phyloP scores from a whole-genome alignment of 2,329 filamentous ascomycete species.

The Nemania sp. region DNA sequence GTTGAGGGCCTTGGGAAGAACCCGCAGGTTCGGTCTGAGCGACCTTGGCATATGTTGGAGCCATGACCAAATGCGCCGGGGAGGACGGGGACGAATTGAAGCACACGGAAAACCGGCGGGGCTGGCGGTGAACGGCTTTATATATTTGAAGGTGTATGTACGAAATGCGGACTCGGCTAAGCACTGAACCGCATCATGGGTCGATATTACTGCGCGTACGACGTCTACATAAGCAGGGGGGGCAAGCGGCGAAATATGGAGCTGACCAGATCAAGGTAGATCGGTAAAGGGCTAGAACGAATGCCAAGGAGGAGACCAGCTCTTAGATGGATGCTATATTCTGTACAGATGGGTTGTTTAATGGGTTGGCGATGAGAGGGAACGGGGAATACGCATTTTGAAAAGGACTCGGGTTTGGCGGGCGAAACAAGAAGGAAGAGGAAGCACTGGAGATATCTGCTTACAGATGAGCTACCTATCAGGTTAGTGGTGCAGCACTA shows the following conservation, averaged over 20 bases:
- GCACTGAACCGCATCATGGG: slow-evolving; percentile 40
- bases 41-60: slow-evolving; percentile 62
- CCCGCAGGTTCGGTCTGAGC: slow-evolving; percentile 54
- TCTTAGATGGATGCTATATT: slow-evolving; percentile 32
- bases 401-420: not conserved
- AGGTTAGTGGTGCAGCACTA: slow-evolving; percentile 5
- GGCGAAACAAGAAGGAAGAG: not conserved
- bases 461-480: not conserved
- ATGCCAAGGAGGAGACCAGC: slow-evolving; percentile 38
- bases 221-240: slow-evolving; percentile 15
- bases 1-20: slow-evolving; percentile 53
- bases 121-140: slow-evolving; percentile 6
- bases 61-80: slow-evolving; percentile 56
- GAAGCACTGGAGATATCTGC: not conserved
- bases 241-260: slow-evolving; percentile 12
- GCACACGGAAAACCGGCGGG: not conserved
- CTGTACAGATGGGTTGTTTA: slow-evolving; percentile 12
- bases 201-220: slow-evolving; percentile 19
- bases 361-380: slow-evolving; percentile 33
- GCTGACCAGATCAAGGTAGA: slow-evolving; percentile 9
- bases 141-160: slow-evolving; percentile 22
- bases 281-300: slow-evolving; percentile 3
- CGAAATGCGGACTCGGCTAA: slow-evolving; percentile 32
- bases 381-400: not conserved
- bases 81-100: slow-evolving; percentile 4